Evolutionary conservation across 2,329 filamentous ascomycete genomes (phyloP), one percentile per base, ranked within the genome.

Genomic region (Raffaelea arxii): DNA sequence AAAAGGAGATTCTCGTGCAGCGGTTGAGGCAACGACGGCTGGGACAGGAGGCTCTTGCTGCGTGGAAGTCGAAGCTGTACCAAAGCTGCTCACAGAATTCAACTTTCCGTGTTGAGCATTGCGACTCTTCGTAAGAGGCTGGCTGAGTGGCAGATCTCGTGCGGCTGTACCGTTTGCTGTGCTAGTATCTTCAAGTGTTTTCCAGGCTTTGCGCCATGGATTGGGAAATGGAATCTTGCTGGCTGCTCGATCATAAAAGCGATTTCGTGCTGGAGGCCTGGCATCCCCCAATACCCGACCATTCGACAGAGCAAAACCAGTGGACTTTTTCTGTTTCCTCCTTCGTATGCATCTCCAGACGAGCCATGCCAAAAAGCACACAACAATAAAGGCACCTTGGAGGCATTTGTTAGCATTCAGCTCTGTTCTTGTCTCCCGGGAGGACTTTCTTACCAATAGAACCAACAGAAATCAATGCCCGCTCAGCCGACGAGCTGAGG

Each of bases 321-420:
- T n/a, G n/a, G n/a, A n/a, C 50, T 44, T 53, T 10, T 49, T 48
- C 25, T 54, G 53, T 43, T 57, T 64, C 7, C 60, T 56, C 51
- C 61, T 65, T 47, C 61, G 61, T 39, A 62, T 43, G 11, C 59
- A 58, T n/a, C 66, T 62, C 59, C 65, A 72, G 5, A 67, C 55
- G 22, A 73, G 58, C 69, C 69, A 75, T 7, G 55, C 54, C 22
- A 73, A 48, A 49, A 71, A 68, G 44, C 64, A 68, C 9, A 71
- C 49, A 24, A 71, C 55, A 19, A 74, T 65, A 43, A 72, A 69
- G 6, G 62, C 64, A 24, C 67, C 72, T 71, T 11, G 9, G 7
- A 11, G 9, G 18, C 40, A 12, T 30, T 11, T 14, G 19, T 41
- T n/a, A 43, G 35, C 22, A n/a, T 14, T 3, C 12, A 37, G 23